Conservation (phyloP, 2,329 filamentous ascomycete species). For the Amauroascus niger region DNA sequence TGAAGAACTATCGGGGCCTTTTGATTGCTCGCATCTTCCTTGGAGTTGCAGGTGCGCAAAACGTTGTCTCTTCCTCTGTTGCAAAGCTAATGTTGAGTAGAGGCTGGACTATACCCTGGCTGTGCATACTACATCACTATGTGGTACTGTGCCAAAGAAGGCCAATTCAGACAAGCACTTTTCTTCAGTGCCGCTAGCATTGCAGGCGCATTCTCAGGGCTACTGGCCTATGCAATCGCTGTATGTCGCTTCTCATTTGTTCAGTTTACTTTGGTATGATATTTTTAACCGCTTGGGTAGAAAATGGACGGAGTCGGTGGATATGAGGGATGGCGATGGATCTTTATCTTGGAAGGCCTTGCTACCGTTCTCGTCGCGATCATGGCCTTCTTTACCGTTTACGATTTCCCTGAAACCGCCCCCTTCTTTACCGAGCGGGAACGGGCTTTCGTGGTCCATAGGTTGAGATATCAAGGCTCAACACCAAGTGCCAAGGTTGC, state of each 20-base stretch:
- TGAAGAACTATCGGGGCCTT: conserved; percentile 39
- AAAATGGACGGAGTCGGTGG: conserved; percentile 44
- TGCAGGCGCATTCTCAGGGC: conserved; percentile 45
- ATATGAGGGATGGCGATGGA: conserved; percentile 43
- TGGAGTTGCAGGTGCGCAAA: conserved; percentile 27
- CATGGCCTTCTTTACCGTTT: conserved; percentile 38
- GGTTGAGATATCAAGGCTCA: conserved; percentile 30
- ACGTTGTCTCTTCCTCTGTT: not conserved
- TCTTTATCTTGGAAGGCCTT: conserved; percentile 43
- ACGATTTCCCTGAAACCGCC: conserved; percentile 39
- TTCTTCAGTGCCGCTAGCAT: conserved; percentile 42
- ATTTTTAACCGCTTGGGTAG: conserved; percentile 15
- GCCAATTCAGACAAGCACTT: conserved; percentile 38
- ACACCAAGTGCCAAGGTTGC: conserved; percentile 22
- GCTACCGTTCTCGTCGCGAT: conserved; percentile 38
- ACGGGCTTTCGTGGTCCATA: conserved; percentile 30
- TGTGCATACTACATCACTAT: conserved; percentile 39
- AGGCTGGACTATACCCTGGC: conserved; percentile 37
- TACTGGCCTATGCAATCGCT: conserved; percentile 44
- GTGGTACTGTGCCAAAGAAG: conserved; percentile 39
- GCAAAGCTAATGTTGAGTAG: conserved; percentile 17
- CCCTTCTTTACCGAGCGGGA: conserved; percentile 36
- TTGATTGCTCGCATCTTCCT: conserved; percentile 41
- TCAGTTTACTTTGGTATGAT: conserved; percentile 18
- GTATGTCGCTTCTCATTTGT: conserved; percentile 21